Evolutionary conservation across 2,329 filamentous ascomycete species (phyloP).

Genomic region (Pyrenochaeta sp.): DNA sequence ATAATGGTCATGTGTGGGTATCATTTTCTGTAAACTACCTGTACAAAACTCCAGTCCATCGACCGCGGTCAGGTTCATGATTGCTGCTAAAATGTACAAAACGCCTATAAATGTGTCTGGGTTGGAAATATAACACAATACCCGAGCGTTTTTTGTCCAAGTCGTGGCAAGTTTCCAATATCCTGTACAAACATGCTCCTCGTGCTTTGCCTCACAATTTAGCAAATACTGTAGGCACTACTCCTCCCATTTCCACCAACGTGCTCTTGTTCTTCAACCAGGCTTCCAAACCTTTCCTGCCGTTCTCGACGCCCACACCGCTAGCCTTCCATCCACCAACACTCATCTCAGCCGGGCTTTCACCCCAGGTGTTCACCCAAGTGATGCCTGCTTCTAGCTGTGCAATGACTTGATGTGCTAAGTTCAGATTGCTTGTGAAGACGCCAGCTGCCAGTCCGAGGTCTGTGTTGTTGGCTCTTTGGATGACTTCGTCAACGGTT

Average conservation of each 20-base stretch:
- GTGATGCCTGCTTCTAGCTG: slow-evolving; percentile 84
- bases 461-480: slow-evolving; percentile 76
- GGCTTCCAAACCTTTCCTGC: slow-evolving; percentile 76
- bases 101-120: too few relatives aligned
- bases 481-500: slow-evolving; percentile 72
- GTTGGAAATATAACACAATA: too few relatives aligned
- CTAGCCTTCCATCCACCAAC: slow-evolving; percentile 93
- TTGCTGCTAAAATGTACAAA: too few relatives aligned
- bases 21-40: not conserved
- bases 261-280: slow-evolving; percentile 91
- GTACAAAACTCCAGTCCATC: too few relatives aligned
- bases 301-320: slow-evolving; percentile 87
- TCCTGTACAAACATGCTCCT: too few relatives aligned
- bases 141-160: too few relatives aligned
- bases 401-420: slow-evolving; percentile 74
- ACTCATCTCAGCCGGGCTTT: slow-evolving; percentile 88
- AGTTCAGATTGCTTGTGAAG: slow-evolving; percentile 77
- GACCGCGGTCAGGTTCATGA: too few relatives aligned
- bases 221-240: slow-evolving; percentile 72
- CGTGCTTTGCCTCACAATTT: too few relatives aligned
- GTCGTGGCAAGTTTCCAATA: too few relatives aligned
- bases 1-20: slow-evolving; percentile 35
- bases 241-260: slow-evolving; percentile 79
- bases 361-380: slow-evolving; percentile 95
- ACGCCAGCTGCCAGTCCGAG: slow-evolving; percentile 85